Conservation (phyloP, 2,329 filamentous ascomycete genomes). For the Stagonosporopsis rhizophila region DNA sequence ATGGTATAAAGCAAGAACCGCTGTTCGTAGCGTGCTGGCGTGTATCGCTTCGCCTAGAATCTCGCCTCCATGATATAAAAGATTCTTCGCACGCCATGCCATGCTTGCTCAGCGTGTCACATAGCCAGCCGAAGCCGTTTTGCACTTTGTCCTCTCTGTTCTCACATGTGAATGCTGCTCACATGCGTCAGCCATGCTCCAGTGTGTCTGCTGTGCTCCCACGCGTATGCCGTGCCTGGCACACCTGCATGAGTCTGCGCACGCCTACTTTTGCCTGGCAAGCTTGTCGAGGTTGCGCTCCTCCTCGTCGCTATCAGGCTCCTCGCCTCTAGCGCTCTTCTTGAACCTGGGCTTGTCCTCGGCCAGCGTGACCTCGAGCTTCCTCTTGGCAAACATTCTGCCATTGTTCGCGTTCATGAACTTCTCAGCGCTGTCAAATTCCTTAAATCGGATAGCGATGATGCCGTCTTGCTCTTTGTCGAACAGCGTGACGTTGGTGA, state of each 20-base stretch:
- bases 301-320: conserved; percentile 37
- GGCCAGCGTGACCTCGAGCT: conserved; percentile 32
- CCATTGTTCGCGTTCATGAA: conserved; percentile 35
- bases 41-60: too few relatives aligned
- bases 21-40: neutral
- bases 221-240: too few relatives aligned
- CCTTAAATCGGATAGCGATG: conserved; percentile 81
- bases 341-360: conserved; percentile 42
- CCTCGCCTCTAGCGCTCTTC: conserved; percentile 35
- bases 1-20: neutral
- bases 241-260: too few relatives aligned
- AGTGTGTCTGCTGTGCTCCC: neutral
- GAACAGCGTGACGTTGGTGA: conserved; percentile 90
- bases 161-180: too few relatives aligned
- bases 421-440: conserved; percentile 65
- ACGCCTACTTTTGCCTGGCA: conserved; percentile 14
- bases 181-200: too few relatives aligned
- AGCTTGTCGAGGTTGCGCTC: conserved; percentile 21
- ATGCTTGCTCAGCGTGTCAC: neutral
- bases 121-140: neutral
- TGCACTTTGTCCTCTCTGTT: neutral
- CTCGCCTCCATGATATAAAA: too few relatives aligned
- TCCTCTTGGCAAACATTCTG: conserved; percentile 22
- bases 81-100: too few relatives aligned
- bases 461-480: conserved; percentile 86